A percentile compares a stretch with the other conserved stretches of the same genome.
Evolutionary conservation across 805 yeast genomes (phyloP).

Genomic region (Saturnispora silvae): DNA sequence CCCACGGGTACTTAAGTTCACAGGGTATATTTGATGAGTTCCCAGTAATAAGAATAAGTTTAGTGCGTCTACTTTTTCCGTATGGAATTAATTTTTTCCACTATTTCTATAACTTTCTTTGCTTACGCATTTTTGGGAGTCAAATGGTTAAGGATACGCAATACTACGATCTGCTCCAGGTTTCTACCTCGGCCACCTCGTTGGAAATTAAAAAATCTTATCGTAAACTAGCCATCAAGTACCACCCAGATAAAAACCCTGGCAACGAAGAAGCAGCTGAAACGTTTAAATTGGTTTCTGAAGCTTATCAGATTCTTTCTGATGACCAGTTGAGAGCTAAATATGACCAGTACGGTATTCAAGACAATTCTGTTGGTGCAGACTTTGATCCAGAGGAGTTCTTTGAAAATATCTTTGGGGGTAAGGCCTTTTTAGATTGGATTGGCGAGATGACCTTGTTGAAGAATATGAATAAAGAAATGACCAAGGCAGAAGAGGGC

Average conservation of each 20-base stretch:
- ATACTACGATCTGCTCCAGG: constrained; percentile 75
- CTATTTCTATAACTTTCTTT: no score
- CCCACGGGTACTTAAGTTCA: no score
- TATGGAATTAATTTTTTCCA: no score
- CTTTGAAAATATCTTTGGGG: constrained; percentile 76
- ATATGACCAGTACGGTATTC: constrained; percentile 71
- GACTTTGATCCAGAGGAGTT: constrained; percentile 79
- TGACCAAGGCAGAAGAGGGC: constrained; percentile 28
- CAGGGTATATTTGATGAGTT: no score
- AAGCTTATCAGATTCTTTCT: constrained; percentile 72
- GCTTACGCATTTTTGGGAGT: no score
- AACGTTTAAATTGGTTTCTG: constrained; percentile 66
- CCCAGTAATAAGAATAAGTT: no score
- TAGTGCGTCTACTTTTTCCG: no score
- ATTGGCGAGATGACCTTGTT: constrained; percentile 67
- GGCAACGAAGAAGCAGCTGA: constrained; percentile 83
- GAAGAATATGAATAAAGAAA: constrained; percentile 48
- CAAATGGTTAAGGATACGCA: constrained; percentile 77
- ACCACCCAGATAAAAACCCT: constrained; percentile 97
- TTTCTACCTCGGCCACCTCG: constrained; percentile 58
- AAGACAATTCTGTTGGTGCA: constrained; percentile 46
- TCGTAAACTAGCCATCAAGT: constrained; percentile 76
- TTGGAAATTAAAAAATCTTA: constrained; percentile 89
- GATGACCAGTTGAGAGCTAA: constrained; percentile 57
- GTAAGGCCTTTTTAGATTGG: constrained; percentile 68